Evolutionary conservation across 305 asterid genomes (phyloP).

Genomic region (Lippia alba): DNA sequence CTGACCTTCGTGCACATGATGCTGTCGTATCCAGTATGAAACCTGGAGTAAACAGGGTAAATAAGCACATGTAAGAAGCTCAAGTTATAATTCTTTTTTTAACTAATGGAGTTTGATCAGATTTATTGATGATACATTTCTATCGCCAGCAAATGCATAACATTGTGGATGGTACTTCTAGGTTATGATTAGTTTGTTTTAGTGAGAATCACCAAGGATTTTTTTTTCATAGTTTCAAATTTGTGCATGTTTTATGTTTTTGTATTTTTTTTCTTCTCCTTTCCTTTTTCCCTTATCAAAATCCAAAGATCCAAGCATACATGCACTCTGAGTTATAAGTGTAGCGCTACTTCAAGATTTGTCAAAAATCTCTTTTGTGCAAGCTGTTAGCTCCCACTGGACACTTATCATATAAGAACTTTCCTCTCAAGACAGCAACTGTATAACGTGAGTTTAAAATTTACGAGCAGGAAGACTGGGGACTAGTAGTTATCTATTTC

Average conservation of each 20-base stretch:
- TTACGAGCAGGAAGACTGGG: too few species aligned
- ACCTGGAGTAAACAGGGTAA: conserved; percentile 92
- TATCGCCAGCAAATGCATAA: neutral
- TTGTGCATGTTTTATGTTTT: neutral
- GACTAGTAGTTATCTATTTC: too few species aligned
- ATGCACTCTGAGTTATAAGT: conserved; percentile 19
- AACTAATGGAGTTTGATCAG: conserved; percentile 20
- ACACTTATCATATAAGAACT: conserved; percentile 14
- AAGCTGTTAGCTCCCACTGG: conserved; percentile 5
- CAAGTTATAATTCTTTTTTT: conserved; percentile 24
- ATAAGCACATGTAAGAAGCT: conserved; percentile 87
- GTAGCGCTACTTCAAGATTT: conserved; percentile 19
- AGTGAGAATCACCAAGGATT: neutral
- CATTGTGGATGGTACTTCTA: neutral
- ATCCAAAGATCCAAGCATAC: neutral
- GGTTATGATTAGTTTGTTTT: conserved; percentile 2
- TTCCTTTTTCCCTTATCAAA: neutral
- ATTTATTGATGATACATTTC: conserved; percentile 2
- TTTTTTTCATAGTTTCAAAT: neutral
- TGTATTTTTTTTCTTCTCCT: neutral
- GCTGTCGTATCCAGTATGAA: conserved; percentile 89
- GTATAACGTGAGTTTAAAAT: neutral
- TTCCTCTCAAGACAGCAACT: too few species aligned
- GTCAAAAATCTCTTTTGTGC: conserved; percentile 9
- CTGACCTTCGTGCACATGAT: conserved; percentile 92